Base-by-base conservation (phyloP, 805 yeast species). In the Nakazawaea peltata region DNA sequence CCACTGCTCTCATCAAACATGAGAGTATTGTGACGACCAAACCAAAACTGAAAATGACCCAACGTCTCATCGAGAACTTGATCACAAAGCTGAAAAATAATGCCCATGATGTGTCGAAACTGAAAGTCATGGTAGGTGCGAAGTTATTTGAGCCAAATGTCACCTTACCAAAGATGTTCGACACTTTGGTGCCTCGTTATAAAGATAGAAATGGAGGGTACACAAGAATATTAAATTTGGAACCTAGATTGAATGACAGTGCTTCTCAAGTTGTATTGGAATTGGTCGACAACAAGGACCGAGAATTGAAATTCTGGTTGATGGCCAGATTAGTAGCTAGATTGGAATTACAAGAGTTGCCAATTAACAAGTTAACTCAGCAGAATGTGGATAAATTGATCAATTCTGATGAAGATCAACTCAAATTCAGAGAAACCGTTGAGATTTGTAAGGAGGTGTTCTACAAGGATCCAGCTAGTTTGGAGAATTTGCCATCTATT, bases 241-340 rank as follows among this genome's bases (percentile, higher is more conserved):
- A 92, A 56, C 86, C 88, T 13, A 69, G 97, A 45, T 57, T 80
- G 31, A 88, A 92, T 37, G 98, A 92, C 54, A 81, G 77, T 42
- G 95, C 97, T 0, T 88, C 88, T 22, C 92, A 84, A 67, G 78
- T 92, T 1, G 77, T 88, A 7, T 51, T 92, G 36, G 98, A 92
- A 57, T 65, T 92, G 32, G 94, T 90, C 1, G 95, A 83, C 47
- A 56, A 49, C 32, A 44, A 41, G 15, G 43, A 46, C 13, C 62
- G 74, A 40, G 95, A 85, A 52, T 69, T 83, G 67, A 74, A 79
- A 47, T 70, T 76, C 44, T 82, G 94, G 76, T 61, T 74, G 49
- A 69, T 76, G 7, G 95, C 95, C n/a, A 74, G 84, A 55, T 67
- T 75, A 3, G 90, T 82, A 5, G 95, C 94, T n/a, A 69, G 95